Base-by-base conservation (phyloP, 2,329 filamentous ascomycete species). In the Fonsecaea multimorphosa region DNA sequence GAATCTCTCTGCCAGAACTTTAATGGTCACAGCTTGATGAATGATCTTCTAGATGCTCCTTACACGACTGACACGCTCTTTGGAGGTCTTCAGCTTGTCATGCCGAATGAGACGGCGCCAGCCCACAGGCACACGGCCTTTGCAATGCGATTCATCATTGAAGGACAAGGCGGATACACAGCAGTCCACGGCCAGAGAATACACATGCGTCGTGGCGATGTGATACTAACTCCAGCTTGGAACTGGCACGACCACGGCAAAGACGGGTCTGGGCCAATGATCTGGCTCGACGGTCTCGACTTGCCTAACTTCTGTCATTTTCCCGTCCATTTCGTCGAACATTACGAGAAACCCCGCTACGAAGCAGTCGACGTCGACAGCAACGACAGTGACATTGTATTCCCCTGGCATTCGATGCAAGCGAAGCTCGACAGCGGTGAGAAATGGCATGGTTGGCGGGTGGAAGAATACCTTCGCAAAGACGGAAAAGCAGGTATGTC, bases 171-270 rank as follows among this genome's bases (percentile, higher is more conserved):
- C 1, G 84, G 85, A 0, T 87, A 86, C 71, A 87, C 85, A 0
- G 84, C 85, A 0, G 82, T 87, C 0, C 83, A 86, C 56, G 84
- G 85, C 3, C 75, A 78, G 46, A 80, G 83, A 59, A 83, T 87
- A 68, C 74, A 77, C 1, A 83, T 87, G 73, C 71, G 78, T 19
- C 77, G 80, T 1, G 84, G 85, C 7, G 85, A 87, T 68, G 82
- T 87, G 1, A 83, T 87, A 12, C 74, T 87, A 0, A 87, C 85
- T 0, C 85, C 85, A 0, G 82, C 79, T 0, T 87, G 85, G 85
- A 82, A 86, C 71, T 87, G 83, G 80, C 85, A 86, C 66, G 85
- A 87, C 65, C 85, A 87, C 63, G 85, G 85, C 3, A 86, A 87
- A 55, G 84, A 87, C 63, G 82, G 84, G 9, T 76, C 78, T 0